Base-by-base conservation (phyloP, 495 filamentous ascomycete species). In the Letharia lupina region DNA sequence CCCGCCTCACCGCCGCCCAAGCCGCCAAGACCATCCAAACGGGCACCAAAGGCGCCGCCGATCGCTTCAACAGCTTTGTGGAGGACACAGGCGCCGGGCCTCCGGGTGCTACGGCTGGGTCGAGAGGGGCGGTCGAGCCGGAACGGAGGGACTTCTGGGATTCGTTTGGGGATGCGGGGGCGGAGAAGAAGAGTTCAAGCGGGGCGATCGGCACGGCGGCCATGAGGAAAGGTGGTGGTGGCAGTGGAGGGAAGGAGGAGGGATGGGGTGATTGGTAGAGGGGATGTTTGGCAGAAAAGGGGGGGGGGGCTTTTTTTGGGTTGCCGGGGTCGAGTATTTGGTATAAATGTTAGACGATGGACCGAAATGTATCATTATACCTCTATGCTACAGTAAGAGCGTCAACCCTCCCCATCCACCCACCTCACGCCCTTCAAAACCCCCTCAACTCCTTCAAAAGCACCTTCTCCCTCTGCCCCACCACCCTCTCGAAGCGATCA, bases 121-220 rank as follows among this genome's bases (percentile, higher is more conserved):
- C 67, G 62, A 66, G 64, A 65, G 18, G 62, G 60, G 71, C 74
- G 40, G 77, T 77, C 76, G 83, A 89, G 70, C 83, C 82, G 23
- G 87, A 89, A 61, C 89, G 87, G 74, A 85, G 87, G 68, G 89
- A 90, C 48, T 98, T 98, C 76, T 98, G 94, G 95, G 95, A 98
- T 76, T 83, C 85, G 33, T 83, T 93, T 65, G 83, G 85, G 0
- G 76, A 64, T 54, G 45, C 56, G 47, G 63, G 57, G 50, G 69
- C 70, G 69, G 67, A 61, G 41, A 71, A 64, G 52, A 61, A 58
- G 56, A 66, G 68, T 44, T 63, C 65, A 10, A 68, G 62, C 54
- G 66, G 75, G 39, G 77, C 86, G n/a, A 86, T 92, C 69, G 90
- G 90, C 31, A 91, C 89, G 37, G 78, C 83, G 47, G 90, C 88